These are phyloP conservation scores for Curvularia sp. DNA, from an alignment of 2,329 filamentous ascomycete genomes.

Conservation along the genomic window DNA sequence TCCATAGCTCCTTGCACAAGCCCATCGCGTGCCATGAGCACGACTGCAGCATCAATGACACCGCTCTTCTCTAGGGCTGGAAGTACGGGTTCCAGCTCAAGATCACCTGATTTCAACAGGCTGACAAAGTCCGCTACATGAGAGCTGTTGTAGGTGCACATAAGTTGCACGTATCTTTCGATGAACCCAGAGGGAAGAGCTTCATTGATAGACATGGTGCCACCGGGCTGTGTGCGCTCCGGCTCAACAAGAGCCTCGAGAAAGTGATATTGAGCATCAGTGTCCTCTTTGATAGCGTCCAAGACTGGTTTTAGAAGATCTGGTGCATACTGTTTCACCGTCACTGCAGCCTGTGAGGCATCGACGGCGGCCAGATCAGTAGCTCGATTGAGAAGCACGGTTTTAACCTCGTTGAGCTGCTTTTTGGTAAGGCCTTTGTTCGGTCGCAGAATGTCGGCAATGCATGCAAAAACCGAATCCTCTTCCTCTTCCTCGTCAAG, in stretches of 20 bases:
- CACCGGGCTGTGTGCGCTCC: constrained; percentile 26
- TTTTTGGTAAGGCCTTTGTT: constrained; percentile 69
- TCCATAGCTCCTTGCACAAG: constrained; percentile 83
- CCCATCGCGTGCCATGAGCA: constrained; percentile 88
- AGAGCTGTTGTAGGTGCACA: constrained; percentile 83
- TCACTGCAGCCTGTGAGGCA: constrained; percentile 69
- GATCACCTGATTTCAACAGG: constrained; percentile 74
- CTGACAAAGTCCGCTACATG: constrained; percentile 89
- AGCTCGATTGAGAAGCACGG: constrained; percentile 71
- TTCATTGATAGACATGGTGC: constrained; percentile 23
- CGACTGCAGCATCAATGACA: constrained; percentile 89
- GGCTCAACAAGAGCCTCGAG: constrained; percentile 78
- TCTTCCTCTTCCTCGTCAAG: constrained; percentile 85
- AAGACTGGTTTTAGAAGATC: constrained; percentile 73
- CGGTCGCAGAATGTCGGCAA: constrained; percentile 75
- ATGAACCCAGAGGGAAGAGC: constrained; percentile 65
- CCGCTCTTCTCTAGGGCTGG: constrained; percentile 89
- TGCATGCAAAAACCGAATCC: constrained; percentile 77
- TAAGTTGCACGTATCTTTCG: constrained; percentile 86
- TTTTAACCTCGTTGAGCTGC: constrained; percentile 75
- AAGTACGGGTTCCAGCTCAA: constrained; percentile 80
- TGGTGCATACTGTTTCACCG: constrained; percentile 67
- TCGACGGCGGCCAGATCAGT: constrained; percentile 72
- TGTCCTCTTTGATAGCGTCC: constrained; percentile 65
- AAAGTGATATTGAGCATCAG: constrained; percentile 76